A percentile compares a stretch with the other conserved stretches of the same genome.
Evolutionary conservation across 371 early-diverging fungal species (phyloP).

Genomic region (Mortierella sp.): DNA sequence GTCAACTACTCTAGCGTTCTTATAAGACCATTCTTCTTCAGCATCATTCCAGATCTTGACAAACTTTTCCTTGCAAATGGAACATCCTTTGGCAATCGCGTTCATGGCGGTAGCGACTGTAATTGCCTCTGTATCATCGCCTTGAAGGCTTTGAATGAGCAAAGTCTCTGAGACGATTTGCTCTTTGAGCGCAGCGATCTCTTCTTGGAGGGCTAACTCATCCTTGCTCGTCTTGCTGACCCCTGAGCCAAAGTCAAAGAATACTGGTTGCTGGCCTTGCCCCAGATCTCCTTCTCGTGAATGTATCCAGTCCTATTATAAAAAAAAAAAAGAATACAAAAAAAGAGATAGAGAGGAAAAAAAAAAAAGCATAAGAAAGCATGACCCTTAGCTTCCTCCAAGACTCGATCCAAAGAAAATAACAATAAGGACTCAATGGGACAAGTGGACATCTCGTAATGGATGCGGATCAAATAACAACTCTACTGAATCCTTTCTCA

Average conservation of each 20-base stretch:
- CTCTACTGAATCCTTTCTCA: too few species aligned
- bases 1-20: conserved; percentile 79
- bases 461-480: too few species aligned
- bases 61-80: conserved; percentile 90
- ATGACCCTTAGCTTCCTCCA: too few species aligned
- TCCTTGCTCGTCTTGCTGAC: conserved; percentile 44
- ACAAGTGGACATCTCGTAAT: too few species aligned
- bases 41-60: conserved; percentile 88
- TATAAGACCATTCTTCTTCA: conserved; percentile 91
- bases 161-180: conserved; percentile 24
- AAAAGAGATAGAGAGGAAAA: conserved; percentile 8
- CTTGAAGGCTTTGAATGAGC: conserved; percentile 16
- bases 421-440: too few species aligned
- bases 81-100: conserved; percentile 65
- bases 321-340: neutral
- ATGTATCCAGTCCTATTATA: conserved; percentile 60
- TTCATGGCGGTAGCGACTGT: conserved; percentile 50
- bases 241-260: conserved; percentile 53
- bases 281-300: conserved; percentile 52
- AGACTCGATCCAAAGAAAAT: too few species aligned
- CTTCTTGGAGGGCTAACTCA: conserved; percentile 45
- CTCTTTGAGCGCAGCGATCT: conserved; percentile 39
- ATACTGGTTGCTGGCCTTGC: conserved; percentile 49
- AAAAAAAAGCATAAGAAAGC: too few species aligned
- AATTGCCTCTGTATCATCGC: conserved; percentile 5